Evolutionary conservation across 495 filamentous ascomycete genomes (phyloP).

Genomic region (Cercophora newfieldiana): DNA sequence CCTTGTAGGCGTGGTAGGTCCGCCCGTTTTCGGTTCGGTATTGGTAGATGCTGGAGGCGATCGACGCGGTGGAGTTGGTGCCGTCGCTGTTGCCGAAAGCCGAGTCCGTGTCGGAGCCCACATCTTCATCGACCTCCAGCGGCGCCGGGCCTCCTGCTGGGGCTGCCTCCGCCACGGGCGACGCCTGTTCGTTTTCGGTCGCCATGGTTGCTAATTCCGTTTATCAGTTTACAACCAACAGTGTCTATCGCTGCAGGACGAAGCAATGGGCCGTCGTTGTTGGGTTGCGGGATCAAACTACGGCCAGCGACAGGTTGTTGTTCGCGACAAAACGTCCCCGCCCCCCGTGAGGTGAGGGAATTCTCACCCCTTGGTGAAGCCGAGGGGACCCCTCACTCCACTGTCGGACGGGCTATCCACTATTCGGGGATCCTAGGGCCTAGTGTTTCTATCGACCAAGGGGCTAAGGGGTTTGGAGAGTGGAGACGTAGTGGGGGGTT

Average conservation of each 20-base stretch:
- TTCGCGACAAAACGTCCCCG: not conserved
- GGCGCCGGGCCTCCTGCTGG: not conserved
- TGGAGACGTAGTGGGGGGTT: not conserved
- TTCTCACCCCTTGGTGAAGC: not conserved
- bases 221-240: not conserved
- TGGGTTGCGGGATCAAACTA: not conserved
- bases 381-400: not conserved
- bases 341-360: not conserved
- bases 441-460: not conserved
- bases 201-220: not conserved
- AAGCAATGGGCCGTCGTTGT: not conserved
- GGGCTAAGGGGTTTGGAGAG: not conserved
- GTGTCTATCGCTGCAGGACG: not conserved
- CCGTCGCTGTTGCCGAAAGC: not conserved
- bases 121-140: not conserved
- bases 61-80: not conserved
- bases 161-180: not conserved
- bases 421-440: not conserved
- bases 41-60: conserved; percentile 22
- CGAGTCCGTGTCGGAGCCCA: not conserved
- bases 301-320: too few species aligned
- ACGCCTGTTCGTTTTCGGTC: not conserved
- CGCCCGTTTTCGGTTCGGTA: conserved; percentile 48
- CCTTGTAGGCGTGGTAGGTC: conserved; percentile 50
- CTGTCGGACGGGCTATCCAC: not conserved